A percentile compares a stretch with the other conserved stretches of the same genome.
phyloP scores from a whole-genome alignment of 768 basidiomycete genomes.

The Phylloporus scabripes region DNA sequence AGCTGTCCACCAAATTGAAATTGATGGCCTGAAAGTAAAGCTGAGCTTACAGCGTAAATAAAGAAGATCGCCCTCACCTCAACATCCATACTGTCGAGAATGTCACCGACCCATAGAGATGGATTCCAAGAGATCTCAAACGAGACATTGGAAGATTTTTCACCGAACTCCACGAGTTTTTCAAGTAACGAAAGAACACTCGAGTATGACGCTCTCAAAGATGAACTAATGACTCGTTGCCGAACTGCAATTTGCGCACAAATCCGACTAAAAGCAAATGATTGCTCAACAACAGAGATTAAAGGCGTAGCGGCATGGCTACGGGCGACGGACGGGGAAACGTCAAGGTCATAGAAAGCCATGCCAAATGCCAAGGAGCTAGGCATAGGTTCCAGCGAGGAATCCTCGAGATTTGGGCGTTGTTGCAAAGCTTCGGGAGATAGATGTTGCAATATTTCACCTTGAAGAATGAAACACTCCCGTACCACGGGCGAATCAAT shows the following conservation, averaged over 20 bases:
- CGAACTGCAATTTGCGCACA: slow-evolving; percentile 39
- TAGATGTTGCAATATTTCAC: slow-evolving; percentile 48
- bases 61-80: slow-evolving; percentile 38
- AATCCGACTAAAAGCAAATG: slow-evolving; percentile 41
- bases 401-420: slow-evolving; percentile 43
- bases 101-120: slow-evolving; percentile 50
- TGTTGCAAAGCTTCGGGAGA: slow-evolving; percentile 45
- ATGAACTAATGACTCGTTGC: slow-evolving; percentile 27
- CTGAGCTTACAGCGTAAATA: background rate
- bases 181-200: slow-evolving; percentile 47
- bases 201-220: slow-evolving; percentile 48
- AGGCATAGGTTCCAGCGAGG: slow-evolving; percentile 30
- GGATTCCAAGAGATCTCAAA: slow-evolving; percentile 55
- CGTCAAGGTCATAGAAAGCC: slow-evolving; percentile 52
- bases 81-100: slow-evolving; percentile 51
- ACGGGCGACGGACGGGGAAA: slow-evolving; percentile 26
- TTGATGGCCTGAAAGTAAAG: slow-evolving; percentile 29
- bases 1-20: slow-evolving; percentile 66
- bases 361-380: slow-evolving; percentile 53
- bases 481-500: slow-evolving; percentile 33
- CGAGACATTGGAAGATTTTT: slow-evolving; percentile 27
- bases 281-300: slow-evolving; percentile 50
- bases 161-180: slow-evolving; percentile 43
- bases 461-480: slow-evolving; percentile 45
- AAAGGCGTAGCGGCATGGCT: slow-evolving; percentile 41